phyloP scores from a whole-genome alignment of 2,329 filamentous ascomycete genomes.

The Thelonectria rubi region DNA sequence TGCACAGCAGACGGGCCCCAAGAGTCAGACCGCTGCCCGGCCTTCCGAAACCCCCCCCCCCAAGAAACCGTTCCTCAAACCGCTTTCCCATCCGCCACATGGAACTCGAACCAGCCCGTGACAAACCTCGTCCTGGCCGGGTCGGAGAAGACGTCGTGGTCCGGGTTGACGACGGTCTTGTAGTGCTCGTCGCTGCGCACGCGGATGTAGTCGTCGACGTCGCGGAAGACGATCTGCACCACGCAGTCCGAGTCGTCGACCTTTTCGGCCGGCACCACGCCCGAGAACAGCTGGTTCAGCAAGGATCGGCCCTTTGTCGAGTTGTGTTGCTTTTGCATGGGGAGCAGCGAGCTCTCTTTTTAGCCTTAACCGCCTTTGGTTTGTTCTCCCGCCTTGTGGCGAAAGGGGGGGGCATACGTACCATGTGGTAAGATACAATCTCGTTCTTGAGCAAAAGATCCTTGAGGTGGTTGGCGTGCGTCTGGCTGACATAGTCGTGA shows the following conservation, averaged over 20 bases:
- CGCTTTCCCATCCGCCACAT: slow-evolving; percentile 27
- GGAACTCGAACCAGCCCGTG: slow-evolving; percentile 37
- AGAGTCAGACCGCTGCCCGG: too few relatives aligned
- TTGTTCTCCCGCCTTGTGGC: too few relatives aligned
- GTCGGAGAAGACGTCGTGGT: slow-evolving; percentile 32
- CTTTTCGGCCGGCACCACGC: slow-evolving; percentile 25
- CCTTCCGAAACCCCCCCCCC: background rate
- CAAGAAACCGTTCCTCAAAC: slow-evolving; percentile 8
- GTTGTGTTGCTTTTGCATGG: slow-evolving; percentile 32
- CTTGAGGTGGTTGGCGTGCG: slow-evolving; percentile 33
- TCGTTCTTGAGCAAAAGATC: slow-evolving; percentile 35
- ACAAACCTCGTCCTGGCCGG: slow-evolving; percentile 31
- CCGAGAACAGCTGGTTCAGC: slow-evolving; percentile 25
- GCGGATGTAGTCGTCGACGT: slow-evolving; percentile 29
- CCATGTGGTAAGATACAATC: slow-evolving; percentile 39
- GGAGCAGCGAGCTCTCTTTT: slow-evolving; percentile 1
- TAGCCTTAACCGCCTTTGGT: too few relatives aligned
- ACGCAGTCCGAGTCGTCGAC: slow-evolving; percentile 27
- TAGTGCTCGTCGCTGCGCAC: slow-evolving; percentile 31
- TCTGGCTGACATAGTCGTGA: slow-evolving; percentile 36
- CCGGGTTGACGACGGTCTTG: slow-evolving; percentile 29
- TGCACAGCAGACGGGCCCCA: background rate
- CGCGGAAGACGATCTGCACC: slow-evolving; percentile 31
- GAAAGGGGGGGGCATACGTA: background rate
- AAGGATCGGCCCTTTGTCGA: slow-evolving; percentile 27